Evolutionary conservation across 164 flowering plant genomes (phyloP), one percentile per base, ranked within the genome.

Genomic region (Warburgia ugandensis): DNA sequence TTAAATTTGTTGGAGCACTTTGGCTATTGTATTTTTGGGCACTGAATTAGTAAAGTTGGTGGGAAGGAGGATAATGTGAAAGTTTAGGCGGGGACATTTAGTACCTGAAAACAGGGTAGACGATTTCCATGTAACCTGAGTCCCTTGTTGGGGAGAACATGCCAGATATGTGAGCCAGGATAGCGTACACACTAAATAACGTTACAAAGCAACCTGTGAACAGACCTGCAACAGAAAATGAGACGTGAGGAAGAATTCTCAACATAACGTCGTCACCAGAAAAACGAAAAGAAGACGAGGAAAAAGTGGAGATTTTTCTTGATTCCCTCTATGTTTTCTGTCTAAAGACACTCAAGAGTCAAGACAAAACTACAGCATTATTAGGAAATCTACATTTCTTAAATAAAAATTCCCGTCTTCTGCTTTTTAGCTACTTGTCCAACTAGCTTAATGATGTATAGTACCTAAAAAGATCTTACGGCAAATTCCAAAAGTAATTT

Each of bases 101-200:
- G 36, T 68, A 89, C 99, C 97, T 89, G 76, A 94, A 94, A 73
- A 89, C 78, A 50, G 99, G 96, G 70, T 86, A 89, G 28, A 89
- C 81, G n/a, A 78, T 76, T 54, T 94, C 97, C 75, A 84, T 60
- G 54, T 83, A 94, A 23, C 68, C 73, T 1, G 55, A 50, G 53
- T 68, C 74, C 0, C 66, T 33, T 38, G 55, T 48, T 9, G 78
- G 36, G 0, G 89, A 63, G 51, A 84, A 87, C 67, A 94, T 69
- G 17, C 92, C 94, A 48, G 85, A 69, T 47, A 86, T 22, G 62
- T 89, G 94, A 1, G 94, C 97, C 62, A 94, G 59, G 32, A 84
- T 77, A 46, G 83, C 85, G 42, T 89, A 94, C 3, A 84, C 77
- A 52, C 62, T 63, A 55, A 94, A 94, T n/a, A 94, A 64, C 20